Percentiles rank a stretch among this genome's conserved stretches.
These are phyloP conservation scores for Penicillium freii DNA, from an alignment of 2,329 filamentous ascomycete genomes.

Conservation along the genomic window DNA sequence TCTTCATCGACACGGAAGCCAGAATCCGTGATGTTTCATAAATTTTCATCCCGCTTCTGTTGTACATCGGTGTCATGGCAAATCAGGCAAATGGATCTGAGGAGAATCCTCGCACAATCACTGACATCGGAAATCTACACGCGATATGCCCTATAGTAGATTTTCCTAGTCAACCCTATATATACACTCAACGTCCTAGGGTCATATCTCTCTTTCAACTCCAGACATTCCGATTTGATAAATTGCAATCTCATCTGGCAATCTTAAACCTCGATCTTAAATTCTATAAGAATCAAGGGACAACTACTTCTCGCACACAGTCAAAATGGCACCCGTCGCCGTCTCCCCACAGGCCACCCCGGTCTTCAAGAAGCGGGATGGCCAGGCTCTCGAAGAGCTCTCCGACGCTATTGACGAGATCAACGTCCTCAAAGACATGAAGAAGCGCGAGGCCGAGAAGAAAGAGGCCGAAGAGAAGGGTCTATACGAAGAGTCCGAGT, in stretches of 20 bases:
- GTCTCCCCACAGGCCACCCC: conserved; percentile 24
- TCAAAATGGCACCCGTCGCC: conserved; percentile 34
- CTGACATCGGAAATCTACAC: conserved; percentile 21
- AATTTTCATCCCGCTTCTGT: conserved; percentile 1
- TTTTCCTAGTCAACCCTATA: conserved; percentile 12
- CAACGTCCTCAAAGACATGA: conserved; percentile 59
- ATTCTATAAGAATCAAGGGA: neutral
- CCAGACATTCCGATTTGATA: neutral
- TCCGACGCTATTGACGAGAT: conserved; percentile 61
- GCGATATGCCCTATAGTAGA: conserved; percentile 11
- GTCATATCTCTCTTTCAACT: neutral
- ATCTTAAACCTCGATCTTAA: neutral
- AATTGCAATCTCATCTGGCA: neutral
- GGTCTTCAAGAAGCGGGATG: conserved; percentile 49
- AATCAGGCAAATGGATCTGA: conserved; percentile 17
- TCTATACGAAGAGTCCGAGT: conserved; percentile 59
- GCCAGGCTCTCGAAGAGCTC: conserved; percentile 57
- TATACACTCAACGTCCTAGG: conserved; percentile 8
- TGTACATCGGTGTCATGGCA: conserved; percentile 8
- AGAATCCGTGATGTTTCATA: conserved; percentile 30
- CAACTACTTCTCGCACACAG: neutral
- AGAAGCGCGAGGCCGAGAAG: conserved; percentile 53
- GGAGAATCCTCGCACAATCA: neutral
- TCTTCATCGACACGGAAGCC: conserved; percentile 28
- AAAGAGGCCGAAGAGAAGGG: conserved; percentile 42